Conservation (phyloP, 805 yeast genomes). For the Groenewaldozyma tartarivorans region DNA sequence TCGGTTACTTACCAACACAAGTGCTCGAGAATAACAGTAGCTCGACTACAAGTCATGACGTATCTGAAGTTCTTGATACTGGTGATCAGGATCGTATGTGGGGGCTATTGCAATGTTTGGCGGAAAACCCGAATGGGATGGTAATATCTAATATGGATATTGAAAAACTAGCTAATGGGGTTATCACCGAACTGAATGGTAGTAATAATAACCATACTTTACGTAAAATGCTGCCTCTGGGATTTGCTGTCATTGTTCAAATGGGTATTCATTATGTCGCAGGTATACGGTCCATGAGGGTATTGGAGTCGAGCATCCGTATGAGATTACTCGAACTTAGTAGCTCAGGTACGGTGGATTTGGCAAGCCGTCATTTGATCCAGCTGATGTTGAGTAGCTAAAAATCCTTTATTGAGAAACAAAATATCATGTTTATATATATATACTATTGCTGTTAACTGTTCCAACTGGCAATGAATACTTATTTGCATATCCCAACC, state of each 20-base stretch:
- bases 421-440: neutral
- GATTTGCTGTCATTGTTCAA: neutral
- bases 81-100: neutral
- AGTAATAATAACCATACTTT: neutral
- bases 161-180: neutral
- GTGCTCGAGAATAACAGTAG: neutral
- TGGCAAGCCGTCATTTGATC: constrained; percentile 7
- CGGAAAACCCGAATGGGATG: too few species aligned
- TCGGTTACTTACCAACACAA: neutral
- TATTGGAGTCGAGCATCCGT: constrained; percentile 9
- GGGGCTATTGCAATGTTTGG: neutral
- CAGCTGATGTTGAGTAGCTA: constrained; percentile 7
- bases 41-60: neutral
- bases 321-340: constrained; percentile 8
- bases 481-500: too few species aligned
- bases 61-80: neutral
- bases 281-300: neutral
- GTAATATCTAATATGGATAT: neutral
- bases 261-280: constrained; percentile 6
- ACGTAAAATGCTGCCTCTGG: neutral
- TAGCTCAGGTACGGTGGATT: constrained; percentile 4
- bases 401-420: neutral
- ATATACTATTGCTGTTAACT: too few species aligned
- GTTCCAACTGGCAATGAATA: too few species aligned
- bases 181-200: neutral